Evolutionary conservation across 768 basidiomycete genomes (phyloP).

Genomic region (Leccinum disarticulatum): DNA sequence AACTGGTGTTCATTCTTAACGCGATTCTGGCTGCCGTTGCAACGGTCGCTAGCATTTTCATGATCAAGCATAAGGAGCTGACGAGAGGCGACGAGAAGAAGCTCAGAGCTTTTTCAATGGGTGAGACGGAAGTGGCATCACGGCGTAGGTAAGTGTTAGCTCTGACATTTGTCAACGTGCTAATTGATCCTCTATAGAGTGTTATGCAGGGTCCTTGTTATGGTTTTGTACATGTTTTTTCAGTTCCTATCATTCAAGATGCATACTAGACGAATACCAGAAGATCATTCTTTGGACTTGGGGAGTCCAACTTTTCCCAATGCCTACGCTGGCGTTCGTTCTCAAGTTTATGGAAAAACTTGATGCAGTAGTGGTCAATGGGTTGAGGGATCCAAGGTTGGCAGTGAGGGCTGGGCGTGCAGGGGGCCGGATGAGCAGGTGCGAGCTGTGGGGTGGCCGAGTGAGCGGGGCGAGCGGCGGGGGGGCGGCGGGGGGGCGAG

Average conservation of each 20-base stretch:
- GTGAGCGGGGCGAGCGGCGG: too few relatives aligned
- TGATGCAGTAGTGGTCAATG: too few relatives aligned
- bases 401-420: too few relatives aligned
- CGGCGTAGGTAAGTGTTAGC: slow-evolving; percentile 7
- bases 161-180: background rate
- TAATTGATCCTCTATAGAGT: background rate
- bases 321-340: too few relatives aligned
- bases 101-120: slow-evolving; percentile 32
- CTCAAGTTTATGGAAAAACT: too few relatives aligned
- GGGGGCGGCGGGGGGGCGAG: too few relatives aligned
- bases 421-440: too few relatives aligned
- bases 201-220: background rate
- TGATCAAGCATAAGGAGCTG: slow-evolving; percentile 64
- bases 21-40: slow-evolving; percentile 54
- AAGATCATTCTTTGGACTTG: background rate
- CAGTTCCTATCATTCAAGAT: background rate
- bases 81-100: slow-evolving; percentile 55
- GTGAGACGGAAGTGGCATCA: background rate
- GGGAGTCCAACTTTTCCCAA: too few relatives aligned
- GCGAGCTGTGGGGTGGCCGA: too few relatives aligned
- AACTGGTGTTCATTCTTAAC: slow-evolving; percentile 59
- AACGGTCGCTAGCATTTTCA: slow-evolving; percentile 51
- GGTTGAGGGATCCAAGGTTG: too few relatives aligned
- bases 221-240: background rate
- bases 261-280: background rate